These are phyloP conservation scores for Kazachstania kunashirensis DNA, from an alignment of 805 yeast genomes.

Conservation along the genomic window DNA sequence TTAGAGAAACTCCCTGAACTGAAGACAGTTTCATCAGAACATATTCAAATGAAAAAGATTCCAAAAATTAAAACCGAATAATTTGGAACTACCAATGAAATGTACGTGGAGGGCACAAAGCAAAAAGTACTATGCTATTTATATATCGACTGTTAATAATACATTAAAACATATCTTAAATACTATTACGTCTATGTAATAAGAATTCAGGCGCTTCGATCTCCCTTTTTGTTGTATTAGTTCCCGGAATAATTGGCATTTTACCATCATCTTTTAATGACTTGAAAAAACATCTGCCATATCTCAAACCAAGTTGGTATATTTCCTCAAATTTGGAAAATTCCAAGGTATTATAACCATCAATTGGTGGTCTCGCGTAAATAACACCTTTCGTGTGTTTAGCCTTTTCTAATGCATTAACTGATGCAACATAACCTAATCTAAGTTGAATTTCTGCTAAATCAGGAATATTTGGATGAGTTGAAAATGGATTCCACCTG, in stretches of 20 bases:
- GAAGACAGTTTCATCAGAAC: constrained; percentile 2
- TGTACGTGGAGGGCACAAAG: too few relatives aligned
- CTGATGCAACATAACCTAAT: constrained; percentile 89
- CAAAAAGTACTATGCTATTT: too few relatives aligned
- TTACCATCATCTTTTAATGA: constrained; percentile 43
- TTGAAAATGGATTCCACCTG: constrained; percentile 82
- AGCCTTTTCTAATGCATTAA: constrained; percentile 82
- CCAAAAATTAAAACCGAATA: constrained; percentile 7
- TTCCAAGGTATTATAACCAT: constrained; percentile 81
- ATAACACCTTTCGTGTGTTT: constrained; percentile 76
- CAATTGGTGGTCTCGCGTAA: constrained; percentile 90
- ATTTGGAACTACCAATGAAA: too few relatives aligned
- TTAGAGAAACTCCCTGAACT: background rate
- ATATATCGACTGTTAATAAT: too few relatives aligned
- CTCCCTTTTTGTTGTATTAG: constrained; percentile 14
- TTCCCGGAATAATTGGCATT: constrained; percentile 57
- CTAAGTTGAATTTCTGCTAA: constrained; percentile 93
- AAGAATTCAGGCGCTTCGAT: constrained; percentile 28
- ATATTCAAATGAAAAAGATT: constrained; percentile 3
- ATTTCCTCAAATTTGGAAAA: constrained; percentile 89
- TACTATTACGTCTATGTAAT: constrained; percentile 54
- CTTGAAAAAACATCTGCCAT: constrained; percentile 51
- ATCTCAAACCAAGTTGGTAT: constrained; percentile 65
- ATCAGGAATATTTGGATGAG: constrained; percentile 80
- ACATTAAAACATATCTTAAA: too few relatives aligned